Conservation (phyloP, 2,329 filamentous ascomycete genomes). For the Fusarium luffae region DNA sequence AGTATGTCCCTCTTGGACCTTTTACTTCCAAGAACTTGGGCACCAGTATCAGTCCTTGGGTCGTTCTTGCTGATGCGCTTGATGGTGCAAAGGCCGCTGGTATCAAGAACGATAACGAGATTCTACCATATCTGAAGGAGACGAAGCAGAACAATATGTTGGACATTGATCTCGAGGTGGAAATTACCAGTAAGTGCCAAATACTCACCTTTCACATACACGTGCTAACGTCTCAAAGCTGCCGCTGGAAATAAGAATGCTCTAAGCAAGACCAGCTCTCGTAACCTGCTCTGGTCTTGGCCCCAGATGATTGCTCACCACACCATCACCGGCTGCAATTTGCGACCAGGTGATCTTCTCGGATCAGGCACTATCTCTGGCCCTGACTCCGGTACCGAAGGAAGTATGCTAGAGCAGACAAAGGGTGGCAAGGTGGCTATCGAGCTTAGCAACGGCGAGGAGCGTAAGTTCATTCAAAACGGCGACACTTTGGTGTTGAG, state of each 20-base stretch:
- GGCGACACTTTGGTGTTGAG: slow-evolving; percentile 63
- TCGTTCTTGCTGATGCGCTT: slow-evolving; percentile 70
- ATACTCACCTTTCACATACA: accelerated
- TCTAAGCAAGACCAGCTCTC: slow-evolving; percentile 42
- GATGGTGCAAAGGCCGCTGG: slow-evolving; percentile 24
- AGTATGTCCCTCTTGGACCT: slow-evolving; percentile 71
- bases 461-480: slow-evolving; percentile 37
- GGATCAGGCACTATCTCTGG: slow-evolving; percentile 82
- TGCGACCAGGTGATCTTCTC: slow-evolving; percentile 78
- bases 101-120: slow-evolving; percentile 52
- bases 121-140: slow-evolving; percentile 65
- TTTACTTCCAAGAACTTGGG: slow-evolving; percentile 71
- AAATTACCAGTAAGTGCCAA: slow-evolving; percentile 51
- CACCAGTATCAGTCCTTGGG: slow-evolving; percentile 71
- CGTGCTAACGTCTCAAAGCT: slow-evolving; percentile 32
- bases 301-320: slow-evolving; percentile 88
- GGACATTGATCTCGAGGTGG: slow-evolving; percentile 53
- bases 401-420: slow-evolving; percentile 78
- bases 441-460: slow-evolving; percentile 71
- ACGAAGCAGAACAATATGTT: slow-evolving; percentile 52
- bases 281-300: slow-evolving; percentile 78
- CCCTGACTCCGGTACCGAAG: slow-evolving; percentile 69
- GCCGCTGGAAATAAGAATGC: slow-evolving; percentile 44
- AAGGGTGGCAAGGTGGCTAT: slow-evolving; percentile 73
- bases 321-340: slow-evolving; percentile 78